Evolutionary conservation across 768 basidiomycete species (phyloP), one percentile per base, ranked within the genome.

Genomic region (Cystobasidium tubakii): DNA sequence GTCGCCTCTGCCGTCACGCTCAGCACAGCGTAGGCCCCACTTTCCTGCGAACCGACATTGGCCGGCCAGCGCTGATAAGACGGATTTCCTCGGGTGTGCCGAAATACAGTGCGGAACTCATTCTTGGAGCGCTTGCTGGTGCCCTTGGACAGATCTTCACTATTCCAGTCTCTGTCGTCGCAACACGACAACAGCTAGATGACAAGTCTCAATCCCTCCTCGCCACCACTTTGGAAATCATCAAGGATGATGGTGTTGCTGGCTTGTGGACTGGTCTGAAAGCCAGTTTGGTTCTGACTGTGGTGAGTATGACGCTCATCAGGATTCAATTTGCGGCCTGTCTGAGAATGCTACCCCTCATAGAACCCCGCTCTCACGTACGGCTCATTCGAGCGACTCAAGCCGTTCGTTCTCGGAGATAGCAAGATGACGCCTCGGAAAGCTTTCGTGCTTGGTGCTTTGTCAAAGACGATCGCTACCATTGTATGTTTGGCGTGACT

Each of bases 81-180:
- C 39, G 39, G 70, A 74, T 39, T 67, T 79, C 31, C 55, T 63
- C 29, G 69, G 75, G 15, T 19, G 74, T 75, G 17, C 62, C 62
- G 7, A 65, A 17, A 17, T 55, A 10, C 71, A 77, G 78, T 31
- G 76, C 78, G 31, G 96, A 99, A 80, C 85, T 99, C 2, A 80
- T 89, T 23, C 84, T 99, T 21, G 95, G 96, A 13, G 96, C 96
- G 1, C 78, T 90, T 15, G 96, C 96, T 0, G 96, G 95, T 1
- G 95, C 88, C 0, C 86, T 98, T 21, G 94, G 94, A 3, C 96
- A 98, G 81, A 89, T 98, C 72, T 98, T 98, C 83, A 99, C 96
- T 25, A 96, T 98, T 77, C 96, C 96, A 12, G 95, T 98, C 17
- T 87, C 92, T 7, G 95, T 98, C 64, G 96, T 99, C 79, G 96